Conservation (phyloP, 2,329 filamentous ascomycete species). For the Xylariales sp. region DNA sequence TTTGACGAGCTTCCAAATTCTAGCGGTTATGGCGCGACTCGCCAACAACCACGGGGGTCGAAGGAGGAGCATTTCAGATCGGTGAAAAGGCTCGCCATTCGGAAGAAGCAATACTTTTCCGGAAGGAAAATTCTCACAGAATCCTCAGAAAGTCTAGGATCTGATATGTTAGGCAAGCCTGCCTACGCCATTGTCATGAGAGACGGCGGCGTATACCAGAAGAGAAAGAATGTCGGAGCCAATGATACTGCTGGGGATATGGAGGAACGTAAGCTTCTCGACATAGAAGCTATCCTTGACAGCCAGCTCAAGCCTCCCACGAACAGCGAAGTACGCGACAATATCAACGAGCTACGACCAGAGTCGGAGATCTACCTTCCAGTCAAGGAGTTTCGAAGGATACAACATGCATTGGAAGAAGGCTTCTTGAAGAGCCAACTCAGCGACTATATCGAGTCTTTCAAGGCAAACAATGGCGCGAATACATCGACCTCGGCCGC, state of each 20-base stretch:
- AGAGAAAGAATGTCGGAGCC: neutral
- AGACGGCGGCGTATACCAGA: slow-evolving; percentile 23
- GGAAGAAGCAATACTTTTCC: slow-evolving; percentile 16
- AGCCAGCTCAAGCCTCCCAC: slow-evolving; percentile 21
- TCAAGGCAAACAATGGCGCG: slow-evolving; percentile 7
- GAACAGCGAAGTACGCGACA: slow-evolving; percentile 33
- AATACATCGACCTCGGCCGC: neutral
- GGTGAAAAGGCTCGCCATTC: slow-evolving; percentile 12
- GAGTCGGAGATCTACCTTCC: slow-evolving; percentile 31
- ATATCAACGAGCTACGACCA: slow-evolving; percentile 47
- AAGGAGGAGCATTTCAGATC: neutral
- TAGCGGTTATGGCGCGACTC: neutral
- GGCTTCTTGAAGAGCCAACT: slow-evolving; percentile 47
- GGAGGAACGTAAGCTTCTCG: slow-evolving; percentile 15
- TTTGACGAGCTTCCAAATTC: neutral
- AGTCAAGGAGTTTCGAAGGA: slow-evolving; percentile 34
- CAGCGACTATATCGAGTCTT: slow-evolving; percentile 31
- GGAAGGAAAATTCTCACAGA: slow-evolving; percentile 22
- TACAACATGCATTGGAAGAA: slow-evolving; percentile 32
- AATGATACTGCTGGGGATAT: neutral
- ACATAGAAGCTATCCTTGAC: slow-evolving; percentile 29
- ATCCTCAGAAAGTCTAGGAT: slow-evolving; percentile 18
- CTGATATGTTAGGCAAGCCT: slow-evolving; percentile 32
- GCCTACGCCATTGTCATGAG: slow-evolving; percentile 45
- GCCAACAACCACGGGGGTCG: neutral